A percentile compares a stretch with the other conserved stretches of the same genome.
phyloP scores from a whole-genome alignment of 192 early-diverging fungal genomes.

The Backusella sp. region DNA sequence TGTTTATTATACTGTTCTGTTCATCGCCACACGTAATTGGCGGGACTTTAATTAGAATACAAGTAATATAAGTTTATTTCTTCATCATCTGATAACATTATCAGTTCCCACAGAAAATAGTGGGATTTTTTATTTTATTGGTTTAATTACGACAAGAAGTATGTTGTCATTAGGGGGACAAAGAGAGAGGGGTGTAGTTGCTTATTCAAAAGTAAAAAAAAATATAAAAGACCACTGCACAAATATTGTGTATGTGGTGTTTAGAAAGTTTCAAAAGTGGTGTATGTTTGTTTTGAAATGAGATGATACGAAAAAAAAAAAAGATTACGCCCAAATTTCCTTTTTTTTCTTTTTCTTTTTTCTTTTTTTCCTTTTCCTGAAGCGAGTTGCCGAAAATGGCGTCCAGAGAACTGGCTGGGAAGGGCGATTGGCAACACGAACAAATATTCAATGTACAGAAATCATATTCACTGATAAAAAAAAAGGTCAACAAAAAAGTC shows the following conservation, averaged over 20 bases:
- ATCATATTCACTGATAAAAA: background rate
- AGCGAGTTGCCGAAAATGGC: constrained; percentile 13
- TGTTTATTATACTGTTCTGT: no score
- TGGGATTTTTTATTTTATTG: background rate
- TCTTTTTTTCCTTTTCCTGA: constrained; percentile 12
- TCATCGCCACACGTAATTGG: background rate
- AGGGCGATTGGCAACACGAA: constrained; percentile 5
- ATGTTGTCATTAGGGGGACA: background rate
- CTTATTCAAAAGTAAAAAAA: background rate
- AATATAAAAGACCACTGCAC: background rate
- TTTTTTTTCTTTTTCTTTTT: constrained; percentile 15
- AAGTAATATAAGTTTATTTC: background rate
- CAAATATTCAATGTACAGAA: constrained; percentile 4
- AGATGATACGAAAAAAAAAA: background rate
- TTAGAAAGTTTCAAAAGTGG: background rate
- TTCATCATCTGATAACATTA: constrained; percentile 2
- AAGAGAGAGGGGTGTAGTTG: background rate
- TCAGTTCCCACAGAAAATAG: background rate
- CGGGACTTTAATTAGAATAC: background rate
- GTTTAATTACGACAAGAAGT: background rate
- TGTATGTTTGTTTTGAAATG: background rate
- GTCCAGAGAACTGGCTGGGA: background rate
- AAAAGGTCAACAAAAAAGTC: background rate
- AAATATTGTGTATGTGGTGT: background rate
- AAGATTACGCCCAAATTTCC: background rate